Percentiles rank a stretch among this genome's conserved stretches.
phyloP scores from a whole-genome alignment of 768 basidiomycete species.

The Sutorius australiensis region DNA sequence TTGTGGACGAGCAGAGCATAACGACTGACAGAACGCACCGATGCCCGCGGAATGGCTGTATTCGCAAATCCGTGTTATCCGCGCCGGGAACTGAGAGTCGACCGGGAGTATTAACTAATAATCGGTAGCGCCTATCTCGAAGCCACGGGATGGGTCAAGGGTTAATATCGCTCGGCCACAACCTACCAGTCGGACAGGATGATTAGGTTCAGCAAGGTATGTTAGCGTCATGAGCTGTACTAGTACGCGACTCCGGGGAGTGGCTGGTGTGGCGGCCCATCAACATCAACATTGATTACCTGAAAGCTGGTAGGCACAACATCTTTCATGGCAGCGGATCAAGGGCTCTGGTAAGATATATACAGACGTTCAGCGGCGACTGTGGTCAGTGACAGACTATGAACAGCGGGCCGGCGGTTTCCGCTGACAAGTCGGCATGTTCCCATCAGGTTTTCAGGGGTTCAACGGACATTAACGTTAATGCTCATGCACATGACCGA shows the following conservation, averaged over 20 bases:
- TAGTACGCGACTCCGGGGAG: neutral
- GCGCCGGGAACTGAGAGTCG: neutral
- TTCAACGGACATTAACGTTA: no score
- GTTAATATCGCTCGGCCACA: neutral
- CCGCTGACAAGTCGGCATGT: no score
- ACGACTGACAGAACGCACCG: constrained; percentile 4
- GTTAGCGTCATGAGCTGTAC: neutral
- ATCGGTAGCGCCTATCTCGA: neutral
- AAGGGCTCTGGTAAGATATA: neutral
- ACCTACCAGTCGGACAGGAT: neutral
- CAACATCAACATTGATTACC: neutral
- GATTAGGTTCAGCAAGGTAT: neutral
- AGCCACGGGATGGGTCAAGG: constrained; percentile 5
- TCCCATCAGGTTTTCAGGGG: no score
- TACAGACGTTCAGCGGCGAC: no score
- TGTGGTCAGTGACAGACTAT: no score
- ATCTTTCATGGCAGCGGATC: neutral
- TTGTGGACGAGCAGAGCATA: neutral
- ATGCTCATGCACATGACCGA: no score
- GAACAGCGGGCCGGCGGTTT: no score
- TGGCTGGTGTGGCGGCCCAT: neutral
- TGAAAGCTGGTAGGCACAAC: neutral
- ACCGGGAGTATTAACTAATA: neutral
- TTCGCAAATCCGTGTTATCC: neutral
- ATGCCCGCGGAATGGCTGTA: neutral